These are phyloP conservation scores for Trametes polyzona DNA, from an alignment of 1,284 basidiomycete genomes.

Conservation along the genomic window DNA sequence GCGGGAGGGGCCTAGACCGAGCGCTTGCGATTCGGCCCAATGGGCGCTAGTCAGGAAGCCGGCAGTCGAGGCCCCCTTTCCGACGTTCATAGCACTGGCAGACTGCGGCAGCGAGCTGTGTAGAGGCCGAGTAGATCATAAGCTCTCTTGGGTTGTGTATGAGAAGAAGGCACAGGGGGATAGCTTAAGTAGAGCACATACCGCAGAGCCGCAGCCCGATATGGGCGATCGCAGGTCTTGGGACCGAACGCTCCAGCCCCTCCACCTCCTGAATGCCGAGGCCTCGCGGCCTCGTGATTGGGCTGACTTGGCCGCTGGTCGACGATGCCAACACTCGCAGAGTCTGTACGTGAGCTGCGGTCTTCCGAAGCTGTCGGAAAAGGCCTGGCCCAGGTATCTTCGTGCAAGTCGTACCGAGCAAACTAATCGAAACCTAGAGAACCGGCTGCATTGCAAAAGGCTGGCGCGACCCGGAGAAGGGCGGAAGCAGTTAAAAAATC, in stretches of 20 bases:
- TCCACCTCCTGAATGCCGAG: background rate
- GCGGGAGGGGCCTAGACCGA: conserved; percentile 5
- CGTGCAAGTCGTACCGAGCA: too few species aligned
- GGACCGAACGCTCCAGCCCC: conserved; percentile 6
- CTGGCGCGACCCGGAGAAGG: too few species aligned
- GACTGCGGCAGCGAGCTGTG: too few species aligned
- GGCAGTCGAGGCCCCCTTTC: background rate
- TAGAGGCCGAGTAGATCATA: too few species aligned
- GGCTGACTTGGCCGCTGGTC: too few species aligned
- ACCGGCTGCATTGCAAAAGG: background rate
- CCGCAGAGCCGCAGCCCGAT: conserved; percentile 1
- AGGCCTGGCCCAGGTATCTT: too few species aligned
- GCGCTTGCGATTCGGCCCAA: background rate
- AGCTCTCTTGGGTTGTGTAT: background rate
- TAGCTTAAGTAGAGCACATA: background rate
- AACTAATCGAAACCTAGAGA: too few species aligned
- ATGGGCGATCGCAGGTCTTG: conserved; percentile 2
- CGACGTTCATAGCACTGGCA: too few species aligned
- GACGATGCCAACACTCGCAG: too few species aligned
- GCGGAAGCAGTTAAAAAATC: background rate
- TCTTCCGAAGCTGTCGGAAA: too few species aligned
- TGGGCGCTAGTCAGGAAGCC: background rate
- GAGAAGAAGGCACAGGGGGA: background rate
- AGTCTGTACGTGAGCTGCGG: too few species aligned
- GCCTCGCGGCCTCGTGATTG: background rate